Conservation (phyloP, 352 stramenopile species). For the Globisporangium rhizosaccharum region DNA sequence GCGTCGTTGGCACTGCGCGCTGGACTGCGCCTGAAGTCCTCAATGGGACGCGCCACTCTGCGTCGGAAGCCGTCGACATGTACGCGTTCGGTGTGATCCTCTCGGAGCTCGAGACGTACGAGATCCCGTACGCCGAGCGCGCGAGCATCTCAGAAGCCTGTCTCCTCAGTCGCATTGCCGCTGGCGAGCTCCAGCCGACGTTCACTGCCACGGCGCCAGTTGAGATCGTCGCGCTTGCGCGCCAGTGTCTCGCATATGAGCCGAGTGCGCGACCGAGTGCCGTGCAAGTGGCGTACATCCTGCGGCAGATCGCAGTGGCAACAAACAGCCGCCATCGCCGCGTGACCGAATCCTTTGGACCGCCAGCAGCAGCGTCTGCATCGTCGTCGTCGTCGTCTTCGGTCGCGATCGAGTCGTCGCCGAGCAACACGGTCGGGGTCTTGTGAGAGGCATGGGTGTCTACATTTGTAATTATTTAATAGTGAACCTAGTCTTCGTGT, state of each 20-base stretch:
- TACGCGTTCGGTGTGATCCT: constrained; percentile 60
- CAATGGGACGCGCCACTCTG: constrained; percentile 37
- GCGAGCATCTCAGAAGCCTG: constrained; percentile 27
- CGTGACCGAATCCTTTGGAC: neutral
- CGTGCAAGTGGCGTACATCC: constrained; percentile 28
- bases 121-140: constrained; percentile 39
- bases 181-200: constrained; percentile 20
- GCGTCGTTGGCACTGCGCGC: constrained; percentile 43
- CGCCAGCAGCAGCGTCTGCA: neutral
- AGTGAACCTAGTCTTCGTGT: neutral
- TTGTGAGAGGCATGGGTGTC: neutral
- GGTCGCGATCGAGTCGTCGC: neutral
- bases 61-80: constrained; percentile 34
- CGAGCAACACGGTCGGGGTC: constrained; percentile 3
- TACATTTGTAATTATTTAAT: neutral
- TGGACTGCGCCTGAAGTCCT: constrained; percentile 67
- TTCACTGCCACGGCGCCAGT: constrained; percentile 20
- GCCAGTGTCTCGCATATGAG: constrained; percentile 30
- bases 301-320: constrained; percentile 23
- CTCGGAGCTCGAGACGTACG: constrained; percentile 45
- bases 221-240: constrained; percentile 26
- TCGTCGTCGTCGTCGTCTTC: constrained; percentile 6
- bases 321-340: neutral
- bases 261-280: constrained; percentile 27
- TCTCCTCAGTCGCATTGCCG: constrained; percentile 30